phyloP scores from a whole-genome alignment of 495 filamentous ascomycete species.

The Neurospora tetraspora region DNA sequence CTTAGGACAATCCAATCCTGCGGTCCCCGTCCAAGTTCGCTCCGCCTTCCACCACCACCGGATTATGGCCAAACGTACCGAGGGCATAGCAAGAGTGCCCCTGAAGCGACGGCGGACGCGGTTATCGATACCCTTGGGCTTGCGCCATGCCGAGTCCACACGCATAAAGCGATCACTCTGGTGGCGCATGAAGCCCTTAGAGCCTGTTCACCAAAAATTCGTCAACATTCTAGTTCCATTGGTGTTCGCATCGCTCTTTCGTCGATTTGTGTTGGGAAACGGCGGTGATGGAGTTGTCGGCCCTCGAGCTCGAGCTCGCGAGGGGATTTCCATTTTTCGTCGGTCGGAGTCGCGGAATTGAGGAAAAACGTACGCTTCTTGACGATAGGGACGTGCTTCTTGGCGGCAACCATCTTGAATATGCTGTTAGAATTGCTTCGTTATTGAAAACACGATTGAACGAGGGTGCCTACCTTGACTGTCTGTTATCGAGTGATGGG shows the following conservation, averaged over 20 bases:
- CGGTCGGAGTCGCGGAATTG: slow-evolving; percentile 6
- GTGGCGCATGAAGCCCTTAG: slow-evolving; percentile 86
- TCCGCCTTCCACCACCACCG: neutral
- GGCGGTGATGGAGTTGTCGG: slow-evolving; percentile 2
- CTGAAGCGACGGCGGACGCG: slow-evolving; percentile 84
- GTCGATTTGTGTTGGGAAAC: neutral
- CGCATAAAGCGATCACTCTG: slow-evolving; percentile 94
- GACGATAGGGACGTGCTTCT: slow-evolving; percentile 97
- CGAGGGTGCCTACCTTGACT: slow-evolving; percentile 34
- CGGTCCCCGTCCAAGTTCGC: neutral
- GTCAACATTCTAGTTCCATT: slow-evolving; percentile 13
- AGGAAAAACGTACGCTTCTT: slow-evolving; percentile 82
- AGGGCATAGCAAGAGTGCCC: slow-evolving; percentile 92
- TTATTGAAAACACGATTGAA: neutral
- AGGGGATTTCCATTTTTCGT: slow-evolving; percentile 7
- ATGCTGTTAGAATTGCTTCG: slow-evolving; percentile 22
- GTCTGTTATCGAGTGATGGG: slow-evolving; percentile 33
- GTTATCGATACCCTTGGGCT: slow-evolving; percentile 97
- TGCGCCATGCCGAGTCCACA: slow-evolving; percentile 81
- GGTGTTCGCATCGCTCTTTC: neutral
- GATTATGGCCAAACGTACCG: slow-evolving; percentile 53
- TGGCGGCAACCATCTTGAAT: slow-evolving; percentile 87
- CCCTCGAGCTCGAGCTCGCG: slow-evolving; percentile 1
- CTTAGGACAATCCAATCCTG: neutral
- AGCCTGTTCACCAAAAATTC: slow-evolving; percentile 46